phyloP scores from a whole-genome alignment of 345 rosid species.

The Lepidium aucheri region DNA sequence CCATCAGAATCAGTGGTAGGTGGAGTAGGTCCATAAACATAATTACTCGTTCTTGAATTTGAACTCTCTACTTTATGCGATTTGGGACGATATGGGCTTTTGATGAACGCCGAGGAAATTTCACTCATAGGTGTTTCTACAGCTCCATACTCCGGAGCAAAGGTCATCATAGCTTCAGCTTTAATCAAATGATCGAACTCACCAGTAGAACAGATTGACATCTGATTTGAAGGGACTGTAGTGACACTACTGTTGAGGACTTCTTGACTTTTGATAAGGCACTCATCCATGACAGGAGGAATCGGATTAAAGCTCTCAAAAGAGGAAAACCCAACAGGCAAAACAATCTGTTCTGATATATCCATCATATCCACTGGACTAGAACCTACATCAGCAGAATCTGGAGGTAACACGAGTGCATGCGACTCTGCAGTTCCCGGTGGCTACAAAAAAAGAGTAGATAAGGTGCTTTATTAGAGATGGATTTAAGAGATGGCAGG shows the following conservation, averaged over 20 bases:
- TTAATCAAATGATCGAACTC: constrained; percentile 93
- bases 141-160: constrained; percentile 95
- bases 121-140: constrained; percentile 73
- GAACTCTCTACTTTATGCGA: constrained; percentile 61
- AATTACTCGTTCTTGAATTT: constrained; percentile 60
- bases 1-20: constrained; percentile 57
- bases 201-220: constrained; percentile 39
- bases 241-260: constrained; percentile 35
- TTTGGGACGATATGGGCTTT: constrained; percentile 80
- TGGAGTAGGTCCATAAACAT: constrained; percentile 75
- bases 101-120: constrained; percentile 53
- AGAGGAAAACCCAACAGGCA: constrained; percentile 71
- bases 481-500: constrained; percentile 3
- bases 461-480: constrained; percentile 13
- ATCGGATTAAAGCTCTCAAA: constrained; percentile 75
- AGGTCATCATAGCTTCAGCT: constrained; percentile 94
- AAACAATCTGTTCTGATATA: constrained; percentile 69
- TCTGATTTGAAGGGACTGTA: constrained; percentile 40
- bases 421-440: constrained; percentile 99
- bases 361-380: constrained; percentile 79
- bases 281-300: constrained; percentile 54
- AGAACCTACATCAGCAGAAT: constrained; percentile 68
- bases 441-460: constrained; percentile 55
- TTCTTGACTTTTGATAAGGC: constrained; percentile 65
- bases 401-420: constrained; percentile 74